Base-by-base conservation (phyloP, 139 green algal species). In the Chlorella sorokiniana region DNA sequence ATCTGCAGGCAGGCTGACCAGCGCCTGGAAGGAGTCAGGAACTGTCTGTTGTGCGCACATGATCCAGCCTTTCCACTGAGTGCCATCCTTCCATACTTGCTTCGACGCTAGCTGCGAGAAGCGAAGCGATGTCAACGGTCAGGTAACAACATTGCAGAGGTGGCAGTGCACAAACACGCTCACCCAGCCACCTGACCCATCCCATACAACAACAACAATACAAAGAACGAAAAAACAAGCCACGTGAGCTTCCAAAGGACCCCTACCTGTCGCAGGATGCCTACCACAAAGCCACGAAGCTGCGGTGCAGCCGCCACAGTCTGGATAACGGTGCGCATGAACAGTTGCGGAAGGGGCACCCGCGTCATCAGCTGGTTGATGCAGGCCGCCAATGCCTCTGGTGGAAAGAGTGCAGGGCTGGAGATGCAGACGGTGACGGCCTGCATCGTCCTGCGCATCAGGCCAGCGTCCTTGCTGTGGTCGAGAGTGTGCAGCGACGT, bases 61-160 rank as follows among this genome's bases (percentile, higher is more conserved):
- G 42, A 96, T 64, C 88, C 94, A 96, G 31, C 93, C 93, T 70
- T 92, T 90, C 93, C 93, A 96, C 78, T 95, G 93, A 78, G 84
- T 71, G 18, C 40, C 38, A 54, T 95, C 86, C 22, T 73, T 85
- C 93, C 93, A 96, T 33, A 96, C 79, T 78, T 93, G 87, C 61
- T 91, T 91, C 23, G 63, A 70, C 1, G 92, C 88, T n/a, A 96
- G 86, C 27, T 79, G 52, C 54, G 84, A 52, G 18, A 74, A 76
- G 62, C 11, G 20, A 44, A n/a, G 48, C 18, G 45, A 72, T 22
- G 8, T n/a, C 16, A 42, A 9, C 3, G 48, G 16, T n/a, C n/a
- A n/a, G n/a, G 9, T 61, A n/a, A 23, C 52, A 20, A 16, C 52
- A 20, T 23, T 61, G 52, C 52, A 27, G 25, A 20, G 31, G 11